phyloP scores from a whole-genome alignment of 2,329 filamentous ascomycete genomes.

The Cercospora citrullina region DNA sequence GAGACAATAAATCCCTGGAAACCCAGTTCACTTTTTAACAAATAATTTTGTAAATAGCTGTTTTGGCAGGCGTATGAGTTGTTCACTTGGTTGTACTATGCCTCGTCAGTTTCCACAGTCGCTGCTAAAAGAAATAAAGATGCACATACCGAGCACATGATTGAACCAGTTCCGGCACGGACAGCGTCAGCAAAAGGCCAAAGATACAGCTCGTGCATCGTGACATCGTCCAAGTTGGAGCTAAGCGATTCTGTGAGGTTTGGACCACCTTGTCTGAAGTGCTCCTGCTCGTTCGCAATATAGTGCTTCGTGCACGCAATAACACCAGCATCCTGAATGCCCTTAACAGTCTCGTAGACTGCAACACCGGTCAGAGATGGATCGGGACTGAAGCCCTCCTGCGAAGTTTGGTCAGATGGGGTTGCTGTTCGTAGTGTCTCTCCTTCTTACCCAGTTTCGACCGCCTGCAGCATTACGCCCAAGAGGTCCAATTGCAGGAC shows the following conservation, averaged over 20 bases:
- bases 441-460: constrained; percentile 64
- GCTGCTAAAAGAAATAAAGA: background rate
- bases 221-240: constrained; percentile 63
- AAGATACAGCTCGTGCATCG: constrained; percentile 50
- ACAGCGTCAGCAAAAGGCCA: constrained; percentile 54
- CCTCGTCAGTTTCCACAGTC: background rate
- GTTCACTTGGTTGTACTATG: constrained; percentile 70
- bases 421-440: background rate
- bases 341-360: constrained; percentile 71
- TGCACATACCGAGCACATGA: constrained; percentile 54
- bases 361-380: constrained; percentile 72
- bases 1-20: constrained; percentile 76
- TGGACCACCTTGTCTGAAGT: constrained; percentile 61
- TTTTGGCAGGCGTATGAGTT: constrained; percentile 81
- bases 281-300: constrained; percentile 73
- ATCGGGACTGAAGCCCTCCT: constrained; percentile 63
- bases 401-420: constrained; percentile 3
- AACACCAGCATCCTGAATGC: constrained; percentile 78
- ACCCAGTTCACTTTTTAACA: constrained; percentile 76
- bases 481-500: constrained; percentile 73
- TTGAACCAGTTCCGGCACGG: constrained; percentile 51
- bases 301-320: constrained; percentile 82
- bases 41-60: constrained; percentile 69
- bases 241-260: constrained; percentile 63
- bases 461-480: constrained; percentile 68